phyloP scores from a whole-genome alignment of 1,139 yeast genomes.

The Blastobotrys apis region DNA sequence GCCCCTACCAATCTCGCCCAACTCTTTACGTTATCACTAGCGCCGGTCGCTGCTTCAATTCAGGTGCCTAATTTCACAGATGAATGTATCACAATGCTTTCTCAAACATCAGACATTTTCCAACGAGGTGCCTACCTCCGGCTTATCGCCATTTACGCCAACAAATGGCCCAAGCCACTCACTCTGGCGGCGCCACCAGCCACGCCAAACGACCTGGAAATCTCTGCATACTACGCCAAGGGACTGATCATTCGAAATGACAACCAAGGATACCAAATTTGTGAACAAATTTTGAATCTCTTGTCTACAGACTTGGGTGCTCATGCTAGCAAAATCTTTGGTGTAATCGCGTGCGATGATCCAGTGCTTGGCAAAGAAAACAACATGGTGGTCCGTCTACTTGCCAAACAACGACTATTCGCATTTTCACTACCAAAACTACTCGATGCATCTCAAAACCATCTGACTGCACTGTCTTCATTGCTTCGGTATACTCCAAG shows the following conservation, averaged over 20 bases:
- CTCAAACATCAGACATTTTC: slow-evolving; percentile 26
- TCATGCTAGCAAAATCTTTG: slow-evolving; percentile 52
- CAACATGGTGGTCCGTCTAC: slow-evolving; percentile 55
- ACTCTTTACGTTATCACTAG: slow-evolving; percentile 37
- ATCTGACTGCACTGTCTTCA: slow-evolving; percentile 61
- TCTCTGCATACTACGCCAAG: slow-evolving; percentile 62
- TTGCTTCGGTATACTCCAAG: slow-evolving; percentile 63
- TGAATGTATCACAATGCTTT: slow-evolving; percentile 27
- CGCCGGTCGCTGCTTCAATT: slow-evolving; percentile 24
- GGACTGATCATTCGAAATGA: slow-evolving; percentile 63
- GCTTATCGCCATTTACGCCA: slow-evolving; percentile 52
- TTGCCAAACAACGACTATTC: slow-evolving; percentile 78
- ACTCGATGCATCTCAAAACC: slow-evolving; percentile 34
- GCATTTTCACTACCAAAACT: slow-evolving; percentile 40
- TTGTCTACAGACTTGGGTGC: slow-evolving; percentile 34
- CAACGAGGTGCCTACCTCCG: slow-evolving; percentile 57
- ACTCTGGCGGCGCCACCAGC: not conserved
- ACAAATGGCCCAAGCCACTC: slow-evolving; percentile 42
- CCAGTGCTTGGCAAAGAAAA: slow-evolving; percentile 53
- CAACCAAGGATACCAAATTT: slow-evolving; percentile 40
- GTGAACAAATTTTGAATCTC: slow-evolving; percentile 37
- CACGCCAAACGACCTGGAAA: slow-evolving; percentile 6
- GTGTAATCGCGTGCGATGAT: slow-evolving; percentile 62
- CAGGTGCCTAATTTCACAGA: slow-evolving; percentile 24
- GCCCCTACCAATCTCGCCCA: slow-evolving; percentile 43